Percentiles rank a stretch among this genome's conserved stretches.
phyloP scores from a whole-genome alignment of 2,329 filamentous ascomycete species.

The Aotearoamyces nothofagi region DNA sequence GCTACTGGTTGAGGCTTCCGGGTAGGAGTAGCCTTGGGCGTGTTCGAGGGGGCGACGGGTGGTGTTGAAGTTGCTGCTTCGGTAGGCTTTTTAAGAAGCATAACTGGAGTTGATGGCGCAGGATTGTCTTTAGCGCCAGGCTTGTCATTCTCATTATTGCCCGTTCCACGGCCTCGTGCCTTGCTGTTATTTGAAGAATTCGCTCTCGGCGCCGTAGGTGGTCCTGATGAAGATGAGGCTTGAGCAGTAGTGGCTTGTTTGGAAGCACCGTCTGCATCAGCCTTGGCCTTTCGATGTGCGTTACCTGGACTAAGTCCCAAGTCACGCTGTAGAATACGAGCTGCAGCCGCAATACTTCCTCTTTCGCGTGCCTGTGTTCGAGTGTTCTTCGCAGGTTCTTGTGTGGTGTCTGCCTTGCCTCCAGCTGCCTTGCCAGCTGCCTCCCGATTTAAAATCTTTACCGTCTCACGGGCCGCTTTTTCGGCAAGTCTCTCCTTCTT shows the following conservation, averaged over 20 bases:
- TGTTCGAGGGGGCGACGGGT: conserved; percentile 9
- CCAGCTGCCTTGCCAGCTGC: conserved; percentile 29
- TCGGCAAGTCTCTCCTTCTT: conserved; percentile 46
- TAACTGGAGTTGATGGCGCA: conserved; percentile 17
- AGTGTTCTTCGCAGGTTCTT: conserved; percentile 34
- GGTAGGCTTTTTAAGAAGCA: conserved; percentile 24
- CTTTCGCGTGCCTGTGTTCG: conserved; percentile 25
- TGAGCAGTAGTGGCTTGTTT: conserved; percentile 11
- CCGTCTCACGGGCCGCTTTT: conserved; percentile 44
- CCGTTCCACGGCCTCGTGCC: conserved; percentile 5
- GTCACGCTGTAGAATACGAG: conserved; percentile 49
- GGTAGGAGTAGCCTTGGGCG: conserved; percentile 10
- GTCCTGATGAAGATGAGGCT: conserved; percentile 2
- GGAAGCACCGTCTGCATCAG: conserved; percentile 25
- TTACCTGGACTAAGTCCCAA: conserved; percentile 48
- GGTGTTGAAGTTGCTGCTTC: conserved; percentile 14
- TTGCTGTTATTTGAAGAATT: conserved; percentile 6
- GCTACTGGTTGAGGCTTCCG: conserved; percentile 16
- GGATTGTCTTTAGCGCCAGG: conserved; percentile 14
- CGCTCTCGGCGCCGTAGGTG: conserved; percentile 18
- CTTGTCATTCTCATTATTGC: conserved; percentile 23
- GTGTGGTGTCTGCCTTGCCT: conserved; percentile 4
- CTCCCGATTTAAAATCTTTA: conserved; percentile 49
- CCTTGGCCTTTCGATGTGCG: conserved; percentile 43
- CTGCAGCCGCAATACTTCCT: conserved; percentile 42